Evolutionary conservation across 2,329 filamentous ascomycete species (phyloP).

Genomic region (Cladosporium cucumerinum): DNA sequence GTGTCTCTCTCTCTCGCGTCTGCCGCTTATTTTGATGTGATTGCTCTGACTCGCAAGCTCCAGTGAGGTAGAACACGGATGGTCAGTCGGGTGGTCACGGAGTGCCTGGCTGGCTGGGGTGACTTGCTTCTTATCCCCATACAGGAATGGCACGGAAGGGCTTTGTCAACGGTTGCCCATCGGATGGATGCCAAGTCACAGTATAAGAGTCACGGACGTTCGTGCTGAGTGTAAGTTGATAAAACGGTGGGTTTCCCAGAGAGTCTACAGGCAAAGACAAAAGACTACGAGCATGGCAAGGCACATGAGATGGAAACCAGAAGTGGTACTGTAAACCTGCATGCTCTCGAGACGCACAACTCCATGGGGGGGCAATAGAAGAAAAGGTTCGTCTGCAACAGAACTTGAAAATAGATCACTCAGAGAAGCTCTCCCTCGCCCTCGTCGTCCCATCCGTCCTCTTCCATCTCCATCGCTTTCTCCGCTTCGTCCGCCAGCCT

Average conservation of each 20-base stretch:
- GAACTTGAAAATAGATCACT: not conserved
- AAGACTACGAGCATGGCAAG: not conserved
- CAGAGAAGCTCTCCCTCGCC: slow-evolving; percentile 43
- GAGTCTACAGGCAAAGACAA: not conserved
- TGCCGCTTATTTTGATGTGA: no score
- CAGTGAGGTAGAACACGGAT: no score
- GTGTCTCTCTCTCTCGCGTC: no score
- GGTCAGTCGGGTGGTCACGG: no score
- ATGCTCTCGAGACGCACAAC: not conserved
- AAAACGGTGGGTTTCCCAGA: not conserved
- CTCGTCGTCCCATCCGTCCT: slow-evolving; percentile 53
- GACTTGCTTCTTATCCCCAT: not conserved
- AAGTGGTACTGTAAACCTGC: not conserved
- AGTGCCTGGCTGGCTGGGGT: no score
- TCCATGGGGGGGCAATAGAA: not conserved
- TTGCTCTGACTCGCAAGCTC: no score
- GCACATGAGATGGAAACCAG: not conserved
- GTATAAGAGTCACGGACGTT: not conserved
- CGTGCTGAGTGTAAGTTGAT: not conserved
- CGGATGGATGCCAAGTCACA: not conserved
- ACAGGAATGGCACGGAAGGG: not conserved
- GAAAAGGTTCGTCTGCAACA: not conserved
- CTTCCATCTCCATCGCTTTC: slow-evolving; percentile 59
- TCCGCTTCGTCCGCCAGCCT: slow-evolving; percentile 46
- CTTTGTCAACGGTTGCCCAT: not conserved